Conservation (phyloP, 2,329 filamentous ascomycete species). For the Xylaria sp. region DNA sequence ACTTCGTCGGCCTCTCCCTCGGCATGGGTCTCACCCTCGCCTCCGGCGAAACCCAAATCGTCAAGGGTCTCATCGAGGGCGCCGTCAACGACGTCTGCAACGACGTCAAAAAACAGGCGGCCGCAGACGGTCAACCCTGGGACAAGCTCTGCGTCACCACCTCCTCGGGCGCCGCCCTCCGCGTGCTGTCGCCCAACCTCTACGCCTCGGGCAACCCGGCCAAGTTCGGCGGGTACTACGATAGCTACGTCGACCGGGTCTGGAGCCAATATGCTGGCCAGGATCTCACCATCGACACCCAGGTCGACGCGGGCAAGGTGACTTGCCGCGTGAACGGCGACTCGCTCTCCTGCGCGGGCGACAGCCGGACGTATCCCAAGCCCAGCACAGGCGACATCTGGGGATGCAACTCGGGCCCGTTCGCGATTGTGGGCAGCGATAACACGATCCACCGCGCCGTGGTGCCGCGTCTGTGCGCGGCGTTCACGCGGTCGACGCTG, state of each 20-base stretch:
- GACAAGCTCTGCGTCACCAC: slow-evolving; percentile 39
- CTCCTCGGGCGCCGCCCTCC: slow-evolving; percentile 35
- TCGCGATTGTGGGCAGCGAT: slow-evolving; percentile 35
- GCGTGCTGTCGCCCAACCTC: slow-evolving; percentile 42
- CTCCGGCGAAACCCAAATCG: slow-evolving; percentile 35
- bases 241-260: slow-evolving; percentile 41
- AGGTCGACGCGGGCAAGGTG: slow-evolving; percentile 36
- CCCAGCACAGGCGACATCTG: slow-evolving; percentile 44
- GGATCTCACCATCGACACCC: slow-evolving; percentile 41
- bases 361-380: slow-evolving; percentile 40
- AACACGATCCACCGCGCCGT: slow-evolving; percentile 39
- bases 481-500: slow-evolving; percentile 43
- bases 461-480: slow-evolving; percentile 46
- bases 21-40: slow-evolving; percentile 41
- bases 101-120: slow-evolving; percentile 35
- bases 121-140: slow-evolving; percentile 40
- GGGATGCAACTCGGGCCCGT: slow-evolving; percentile 47
- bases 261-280: slow-evolving; percentile 38
- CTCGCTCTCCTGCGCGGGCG: slow-evolving; percentile 37
- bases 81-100: slow-evolving; percentile 39
- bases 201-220: slow-evolving; percentile 35
- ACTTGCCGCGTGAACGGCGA: slow-evolving; percentile 35
- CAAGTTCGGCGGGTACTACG: slow-evolving; percentile 40
- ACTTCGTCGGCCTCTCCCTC: slow-evolving; percentile 46
- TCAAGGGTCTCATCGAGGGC: slow-evolving; percentile 36